These are phyloP conservation scores for Salix koriyanagi DNA, from an alignment of 345 rosid species.

Conservation along the genomic window DNA sequence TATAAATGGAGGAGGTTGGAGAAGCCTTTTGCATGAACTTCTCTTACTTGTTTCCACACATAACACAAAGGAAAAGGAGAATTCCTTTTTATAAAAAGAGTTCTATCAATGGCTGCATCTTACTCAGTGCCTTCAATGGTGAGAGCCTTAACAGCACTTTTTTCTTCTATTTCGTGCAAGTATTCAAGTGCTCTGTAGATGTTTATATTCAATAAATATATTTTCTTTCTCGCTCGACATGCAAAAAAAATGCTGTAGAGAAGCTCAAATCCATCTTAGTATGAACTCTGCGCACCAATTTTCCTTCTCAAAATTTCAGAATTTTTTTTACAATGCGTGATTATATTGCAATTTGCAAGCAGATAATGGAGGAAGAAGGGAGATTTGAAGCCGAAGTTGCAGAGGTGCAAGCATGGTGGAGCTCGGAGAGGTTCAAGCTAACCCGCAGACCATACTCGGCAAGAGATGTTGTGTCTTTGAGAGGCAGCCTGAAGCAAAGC, in stretches of 20 bases:
- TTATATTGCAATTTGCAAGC: background rate
- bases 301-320: too few relatives aligned
- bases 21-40: conserved; percentile 29
- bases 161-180: background rate
- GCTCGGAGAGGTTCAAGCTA: conserved; percentile 92
- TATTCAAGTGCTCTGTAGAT: too few relatives aligned
- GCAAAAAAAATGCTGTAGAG: background rate
- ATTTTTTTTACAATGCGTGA: background rate
- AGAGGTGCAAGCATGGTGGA: conserved; percentile 97
- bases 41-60: conserved; percentile 13
- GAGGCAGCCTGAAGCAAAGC: conserved; percentile 74
- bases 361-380: conserved; percentile 95
- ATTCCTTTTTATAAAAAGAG: conserved; percentile 7
- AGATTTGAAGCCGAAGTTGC: conserved; percentile 85
- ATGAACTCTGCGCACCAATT: background rate
- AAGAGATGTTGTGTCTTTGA: conserved; percentile 77
- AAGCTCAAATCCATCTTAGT: background rate
- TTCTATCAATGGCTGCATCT: conserved; percentile 86
- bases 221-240: background rate
- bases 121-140: conserved; percentile 89
- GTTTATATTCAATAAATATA: too few relatives aligned
- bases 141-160: conserved; percentile 2
- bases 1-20: conserved; percentile 40
- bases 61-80: background rate
- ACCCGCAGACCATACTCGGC: conserved; percentile 76